Evolutionary conservation across 352 stramenopile genomes (phyloP), one percentile per base, ranked within the genome.

Genomic region (Globisporangium rhizosaccharum): DNA sequence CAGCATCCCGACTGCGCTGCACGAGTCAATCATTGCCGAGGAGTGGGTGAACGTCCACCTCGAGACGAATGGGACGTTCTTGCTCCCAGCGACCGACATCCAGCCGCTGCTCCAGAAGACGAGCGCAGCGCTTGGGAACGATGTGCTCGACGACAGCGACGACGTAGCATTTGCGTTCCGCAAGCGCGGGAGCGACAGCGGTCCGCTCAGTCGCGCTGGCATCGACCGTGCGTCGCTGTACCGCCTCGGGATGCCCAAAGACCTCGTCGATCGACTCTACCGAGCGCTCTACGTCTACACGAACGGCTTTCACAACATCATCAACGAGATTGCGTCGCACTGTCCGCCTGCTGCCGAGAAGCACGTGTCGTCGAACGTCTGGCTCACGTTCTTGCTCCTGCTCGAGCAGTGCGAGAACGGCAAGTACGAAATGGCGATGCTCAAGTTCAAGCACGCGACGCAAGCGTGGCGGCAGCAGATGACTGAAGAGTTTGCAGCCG

Each of bases 351-450:
- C 56, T 1, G 70, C 83, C 17, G 81, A 90, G 63, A 78, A 72
- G n/a, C 83, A 93, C 44, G 75, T 93, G n/a, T 87, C 82, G 0
- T 80, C 82, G 2, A 91, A 91, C 41, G 76, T 89, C 3, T 93
- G 84, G 84, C 66, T 90, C 15, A 79, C 79, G 20, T 91, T 93
- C 55, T 51, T 90, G 30, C 51, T 91, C 8, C 57, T 93, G 20
- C 66, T 93, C 1, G 84, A 93, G 60, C 81, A 91, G 59, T 93
- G 84, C 26, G 84, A 88, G 28, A 75, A 87, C 41, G 79, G 76
- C 26, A 89, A 87, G 41, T 93, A 93, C 66, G 82, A 93, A 49
- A 91, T 93, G 80, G 79, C 84, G 17, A 90, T 93, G 81, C 75
- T 89, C 57, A 91, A 90, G 58, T 88, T 91, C 61, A 90, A 91